These are phyloP conservation scores for Trichoderma reesei DNA, from an alignment of 495 filamentous ascomycete species.

Conservation along the genomic window DNA sequence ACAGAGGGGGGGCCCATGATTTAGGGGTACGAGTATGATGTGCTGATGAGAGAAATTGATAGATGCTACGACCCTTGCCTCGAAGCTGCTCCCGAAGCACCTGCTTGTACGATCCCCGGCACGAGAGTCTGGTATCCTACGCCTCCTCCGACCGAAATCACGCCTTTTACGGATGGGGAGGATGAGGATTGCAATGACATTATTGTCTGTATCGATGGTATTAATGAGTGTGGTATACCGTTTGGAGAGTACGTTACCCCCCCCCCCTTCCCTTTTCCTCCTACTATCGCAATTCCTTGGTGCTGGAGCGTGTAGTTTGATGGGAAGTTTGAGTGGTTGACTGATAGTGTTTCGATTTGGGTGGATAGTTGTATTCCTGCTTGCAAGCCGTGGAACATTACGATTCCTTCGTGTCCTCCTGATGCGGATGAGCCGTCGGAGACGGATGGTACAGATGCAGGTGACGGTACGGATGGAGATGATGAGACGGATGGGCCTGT, in stretches of 20 bases:
- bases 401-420: background rate
- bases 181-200: background rate
- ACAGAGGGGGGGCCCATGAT: no score
- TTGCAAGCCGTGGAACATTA: background rate
- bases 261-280: no score
- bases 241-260: background rate
- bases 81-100: background rate
- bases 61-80: background rate
- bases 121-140: background rate
- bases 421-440: no score
- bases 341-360: background rate
- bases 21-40: background rate
- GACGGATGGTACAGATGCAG: no score
- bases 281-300: background rate
- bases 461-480: no score
- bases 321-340: no score
- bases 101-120: background rate
- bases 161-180: no score
- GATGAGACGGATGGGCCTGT: no score
- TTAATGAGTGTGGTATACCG: background rate
- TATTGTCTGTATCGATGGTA: background rate
- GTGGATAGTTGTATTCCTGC: background rate
- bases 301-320: background rate
- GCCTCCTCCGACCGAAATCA: background rate
- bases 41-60: background rate